Evolutionary conservation across 306 rosid genomes (phyloP), one percentile per base, ranked within the genome.

Genomic region (Begonia peltatifolia): DNA sequence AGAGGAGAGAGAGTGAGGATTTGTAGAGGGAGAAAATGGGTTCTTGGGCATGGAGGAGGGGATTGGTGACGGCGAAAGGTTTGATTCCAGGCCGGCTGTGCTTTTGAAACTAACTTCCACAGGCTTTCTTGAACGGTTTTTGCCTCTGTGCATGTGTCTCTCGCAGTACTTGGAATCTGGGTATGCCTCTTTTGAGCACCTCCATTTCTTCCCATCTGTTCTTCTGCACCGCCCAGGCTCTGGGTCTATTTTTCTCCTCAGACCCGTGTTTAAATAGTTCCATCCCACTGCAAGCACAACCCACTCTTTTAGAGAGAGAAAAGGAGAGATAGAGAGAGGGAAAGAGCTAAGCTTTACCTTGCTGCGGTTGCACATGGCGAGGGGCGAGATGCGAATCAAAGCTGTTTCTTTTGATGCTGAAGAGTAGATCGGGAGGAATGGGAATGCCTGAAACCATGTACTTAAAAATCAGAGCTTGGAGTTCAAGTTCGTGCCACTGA

Each of bases 121-220:
- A 76, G 90, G 97, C 87, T 90, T 90, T 90, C 97, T 90, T 81
- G 95, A 80, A 85, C 97, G 97, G 77, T 90, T 86, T 22, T 90
- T 90, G n/a, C 97, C 97, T 83, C 97, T 83, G 52, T 90, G 97
- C 97, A 90, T 90, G 92, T 90, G 97, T 62, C 94, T 90, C 72
- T 90, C 95, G 48, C 97, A 90, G 86, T 90, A 90, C 56, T 90
- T 90, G 0, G 97, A 90, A 73, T 85, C 95, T 50, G 84, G 84
- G 64, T 70, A 90, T 4, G 97, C 97, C 53, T 86, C 97, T 64
- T 90, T 90, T 14, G 97, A 85, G 23, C 99, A 90, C 63, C 99
- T 83, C 99, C 95, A 90, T 62, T 90, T 90, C 56, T 90, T 86
- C 6, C 99, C 99, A 69, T 90, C 95, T 7, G 99, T 90, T 83